Conservation (phyloP, 2,329 filamentous ascomycete species). For the Fusarium nisikadoi region DNA sequence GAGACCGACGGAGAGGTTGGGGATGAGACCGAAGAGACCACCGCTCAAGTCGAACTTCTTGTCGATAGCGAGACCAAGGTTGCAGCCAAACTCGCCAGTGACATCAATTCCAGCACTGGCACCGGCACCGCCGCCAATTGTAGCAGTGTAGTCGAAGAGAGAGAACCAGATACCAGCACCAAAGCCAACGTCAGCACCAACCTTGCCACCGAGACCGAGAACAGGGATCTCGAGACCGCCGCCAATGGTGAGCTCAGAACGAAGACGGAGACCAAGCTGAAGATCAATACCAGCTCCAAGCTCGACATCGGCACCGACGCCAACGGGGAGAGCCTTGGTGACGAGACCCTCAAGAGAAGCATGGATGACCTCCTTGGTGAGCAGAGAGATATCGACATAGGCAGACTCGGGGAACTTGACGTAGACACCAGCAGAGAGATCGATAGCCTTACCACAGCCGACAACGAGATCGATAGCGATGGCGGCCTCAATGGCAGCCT, state of each 20-base stretch:
- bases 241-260: constrained; percentile 56
- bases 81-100: constrained; percentile 32
- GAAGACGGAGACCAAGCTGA: constrained; percentile 61
- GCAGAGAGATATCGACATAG: constrained; percentile 53
- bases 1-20: constrained; percentile 54
- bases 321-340: constrained; percentile 43
- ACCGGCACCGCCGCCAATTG: constrained; percentile 51
- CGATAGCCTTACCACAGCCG: constrained; percentile 57
- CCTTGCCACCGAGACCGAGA: constrained; percentile 47
- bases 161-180: constrained; percentile 61
- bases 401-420: constrained; percentile 60
- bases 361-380: constrained; percentile 52
- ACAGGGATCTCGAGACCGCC: constrained; percentile 45
- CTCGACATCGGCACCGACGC: constrained; percentile 40
- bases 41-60: constrained; percentile 35
- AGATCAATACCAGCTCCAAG: constrained; percentile 58
- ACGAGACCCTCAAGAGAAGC: constrained; percentile 53
- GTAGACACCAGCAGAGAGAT: constrained; percentile 59
- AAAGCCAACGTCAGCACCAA: constrained; percentile 50
- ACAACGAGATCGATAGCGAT: constrained; percentile 65
- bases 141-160: constrained; percentile 62
- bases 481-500: constrained; percentile 59
- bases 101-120: constrained; percentile 50
- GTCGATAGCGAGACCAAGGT: constrained; percentile 38
- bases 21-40: constrained; percentile 52